A percentile compares a stretch with the other conserved stretches of the same genome.
phyloP scores from a whole-genome alignment of 257 asterid species.

The Ballota nigra region DNA sequence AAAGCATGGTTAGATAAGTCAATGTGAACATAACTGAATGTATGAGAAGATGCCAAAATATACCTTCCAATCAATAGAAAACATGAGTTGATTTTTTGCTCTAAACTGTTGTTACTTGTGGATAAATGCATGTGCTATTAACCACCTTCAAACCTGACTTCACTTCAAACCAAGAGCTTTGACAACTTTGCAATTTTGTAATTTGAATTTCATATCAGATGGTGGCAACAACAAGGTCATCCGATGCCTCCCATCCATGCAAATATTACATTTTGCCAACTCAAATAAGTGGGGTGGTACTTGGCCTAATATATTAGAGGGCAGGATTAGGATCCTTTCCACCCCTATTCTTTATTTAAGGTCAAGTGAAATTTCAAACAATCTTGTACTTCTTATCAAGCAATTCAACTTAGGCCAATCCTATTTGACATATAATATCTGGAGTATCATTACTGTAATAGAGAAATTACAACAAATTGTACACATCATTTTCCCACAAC shows the following conservation, averaged over 20 bases:
- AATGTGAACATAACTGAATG: not conserved
- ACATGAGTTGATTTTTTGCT: not conserved
- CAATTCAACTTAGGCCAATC: conserved; percentile 14
- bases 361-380: not conserved
- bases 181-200: not conserved
- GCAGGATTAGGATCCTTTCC: not conserved
- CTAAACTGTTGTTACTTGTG: not conserved
- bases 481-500: not conserved
- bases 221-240: not conserved
- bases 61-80: not conserved
- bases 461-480: conserved; percentile 1
- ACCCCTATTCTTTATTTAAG: not conserved
- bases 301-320: too few relatives aligned
- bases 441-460: not conserved
- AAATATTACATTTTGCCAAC: not conserved
- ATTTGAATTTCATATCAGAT: not conserved
- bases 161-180: not conserved
- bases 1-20: not conserved
- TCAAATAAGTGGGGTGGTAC: not conserved
- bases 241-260: too few relatives aligned
- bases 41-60: not conserved
- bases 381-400: not conserved
- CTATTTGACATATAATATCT: conserved; percentile 8
- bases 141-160: not conserved
- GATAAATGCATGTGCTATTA: not conserved